A percentile compares a stretch with the other conserved stretches of the same genome.
phyloP scores from a whole-genome alignment of 345 rosid genomes.

The Syzygium aromaticum region DNA sequence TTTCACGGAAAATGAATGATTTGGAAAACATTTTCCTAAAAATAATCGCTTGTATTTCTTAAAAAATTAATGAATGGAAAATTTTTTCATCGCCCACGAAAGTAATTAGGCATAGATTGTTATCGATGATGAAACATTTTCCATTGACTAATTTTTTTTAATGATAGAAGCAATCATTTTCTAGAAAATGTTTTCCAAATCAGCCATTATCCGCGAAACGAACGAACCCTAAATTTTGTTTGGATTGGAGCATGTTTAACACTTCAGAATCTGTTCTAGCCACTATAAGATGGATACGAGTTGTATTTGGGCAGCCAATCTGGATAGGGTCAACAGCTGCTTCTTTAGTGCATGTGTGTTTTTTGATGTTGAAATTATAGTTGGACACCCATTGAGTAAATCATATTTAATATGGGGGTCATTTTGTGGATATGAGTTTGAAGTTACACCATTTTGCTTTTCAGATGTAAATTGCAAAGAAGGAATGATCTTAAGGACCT shows the following conservation, averaged over 20 bases:
- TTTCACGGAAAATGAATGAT: too few relatives aligned
- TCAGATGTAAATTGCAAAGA: background rate
- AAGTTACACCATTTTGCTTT: background rate
- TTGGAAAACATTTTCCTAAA: too few relatives aligned
- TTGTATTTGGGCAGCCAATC: background rate
- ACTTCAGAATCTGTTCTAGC: background rate
- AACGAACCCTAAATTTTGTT: background rate
- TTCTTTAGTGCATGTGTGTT: background rate
- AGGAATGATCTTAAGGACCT: background rate
- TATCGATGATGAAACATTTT: too few relatives aligned
- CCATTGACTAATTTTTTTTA: too few relatives aligned
- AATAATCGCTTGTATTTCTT: too few relatives aligned
- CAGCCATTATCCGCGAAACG: too few relatives aligned
- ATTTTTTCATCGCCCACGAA: too few relatives aligned
- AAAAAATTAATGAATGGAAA: too few relatives aligned
- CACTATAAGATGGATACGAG: background rate
- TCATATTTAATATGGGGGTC: background rate
- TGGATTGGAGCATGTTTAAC: background rate
- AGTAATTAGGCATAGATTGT: too few relatives aligned
- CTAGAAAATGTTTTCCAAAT: too few relatives aligned
- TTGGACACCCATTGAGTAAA: background rate
- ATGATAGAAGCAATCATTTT: too few relatives aligned
- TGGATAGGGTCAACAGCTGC: background rate
- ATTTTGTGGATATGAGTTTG: background rate
- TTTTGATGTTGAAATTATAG: background rate